Percentiles rank a stretch among this genome's conserved stretches.
Evolutionary conservation across 306 rosid species (phyloP).

Genomic region (Nissolia schottii): DNA sequence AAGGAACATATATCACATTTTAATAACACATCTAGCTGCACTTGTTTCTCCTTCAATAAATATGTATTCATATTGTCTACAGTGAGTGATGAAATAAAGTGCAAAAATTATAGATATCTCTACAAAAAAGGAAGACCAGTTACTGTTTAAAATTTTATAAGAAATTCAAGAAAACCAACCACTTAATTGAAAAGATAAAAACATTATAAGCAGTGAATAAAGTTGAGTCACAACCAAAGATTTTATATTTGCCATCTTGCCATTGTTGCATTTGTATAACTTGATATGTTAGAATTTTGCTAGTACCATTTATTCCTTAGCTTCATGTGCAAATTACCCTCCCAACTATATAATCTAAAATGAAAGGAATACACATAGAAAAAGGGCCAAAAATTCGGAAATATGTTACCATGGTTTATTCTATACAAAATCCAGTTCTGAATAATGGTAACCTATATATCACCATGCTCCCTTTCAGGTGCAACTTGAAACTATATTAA

Average conservation of each 20-base stretch:
- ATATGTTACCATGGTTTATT: not conserved
- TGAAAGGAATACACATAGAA: not conserved
- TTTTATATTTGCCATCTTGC: too few species aligned
- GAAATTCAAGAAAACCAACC: too few species aligned
- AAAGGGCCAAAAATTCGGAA: not conserved
- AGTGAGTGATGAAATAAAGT: not conserved
- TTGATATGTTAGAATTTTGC: not conserved
- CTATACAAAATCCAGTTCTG: slow-evolving; percentile 10
- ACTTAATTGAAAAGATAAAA: too few species aligned
- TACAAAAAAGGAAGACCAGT: too few species aligned
- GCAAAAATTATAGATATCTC: not conserved
- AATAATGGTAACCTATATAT: not conserved
- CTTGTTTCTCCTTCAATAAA: not conserved
- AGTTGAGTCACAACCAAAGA: not conserved
- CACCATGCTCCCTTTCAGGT: not conserved
- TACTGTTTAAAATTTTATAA: not conserved
- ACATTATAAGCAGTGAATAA: not conserved
- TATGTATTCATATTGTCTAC: not conserved
- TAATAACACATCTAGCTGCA: not conserved
- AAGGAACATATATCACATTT: not conserved
- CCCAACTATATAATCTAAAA: not conserved
- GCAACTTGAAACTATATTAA: not conserved
- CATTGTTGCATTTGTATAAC: not conserved
- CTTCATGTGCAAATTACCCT: not conserved
- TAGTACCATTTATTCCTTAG: too few species aligned